phyloP scores from a whole-genome alignment of 192 early-diverging fungal genomes.

The Helicostylum pulchrum region DNA sequence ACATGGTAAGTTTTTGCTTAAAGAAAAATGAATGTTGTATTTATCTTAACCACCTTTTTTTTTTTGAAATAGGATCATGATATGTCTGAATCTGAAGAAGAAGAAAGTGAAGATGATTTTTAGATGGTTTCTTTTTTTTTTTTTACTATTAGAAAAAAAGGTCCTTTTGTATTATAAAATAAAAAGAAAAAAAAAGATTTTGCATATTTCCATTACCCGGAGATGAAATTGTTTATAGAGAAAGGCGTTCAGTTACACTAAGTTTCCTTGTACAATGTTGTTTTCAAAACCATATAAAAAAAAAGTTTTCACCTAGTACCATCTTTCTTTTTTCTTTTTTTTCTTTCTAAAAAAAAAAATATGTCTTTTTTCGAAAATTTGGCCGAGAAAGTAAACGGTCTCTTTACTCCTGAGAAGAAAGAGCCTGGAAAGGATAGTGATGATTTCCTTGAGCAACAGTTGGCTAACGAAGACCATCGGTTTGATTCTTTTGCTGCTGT shows the following conservation, averaged over 20 bases:
- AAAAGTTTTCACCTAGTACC: background rate
- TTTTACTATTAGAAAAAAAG: too few relatives aligned
- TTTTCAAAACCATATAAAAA: too few relatives aligned
- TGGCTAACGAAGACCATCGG: slow-evolving; percentile 46
- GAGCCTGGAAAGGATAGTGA: slow-evolving; percentile 28
- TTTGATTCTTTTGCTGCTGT: slow-evolving; percentile 75
- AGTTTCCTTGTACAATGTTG: too few relatives aligned
- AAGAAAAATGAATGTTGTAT: too few relatives aligned
- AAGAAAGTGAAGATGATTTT: background rate
- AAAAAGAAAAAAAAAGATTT: too few relatives aligned
- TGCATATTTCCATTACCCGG: too few relatives aligned
- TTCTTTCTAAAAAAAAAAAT: background rate
- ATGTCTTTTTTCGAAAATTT: slow-evolving; percentile 18
- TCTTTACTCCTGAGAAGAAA: slow-evolving; percentile 25
- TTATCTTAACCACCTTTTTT: background rate
- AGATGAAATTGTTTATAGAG: too few relatives aligned
- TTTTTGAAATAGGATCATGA: background rate
- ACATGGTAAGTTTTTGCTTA: slow-evolving; percentile 6
- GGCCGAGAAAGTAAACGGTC: slow-evolving; percentile 13
- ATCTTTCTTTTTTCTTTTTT: background rate
- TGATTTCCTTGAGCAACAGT: slow-evolving; percentile 39
- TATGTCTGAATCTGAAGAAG: background rate
- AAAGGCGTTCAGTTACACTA: too few relatives aligned
- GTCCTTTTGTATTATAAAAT: too few relatives aligned
- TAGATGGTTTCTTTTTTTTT: too few relatives aligned